These are phyloP conservation scores for Cyclotella atomus DNA, from an alignment of 108 stramenopile species.

Conservation along the genomic window DNA sequence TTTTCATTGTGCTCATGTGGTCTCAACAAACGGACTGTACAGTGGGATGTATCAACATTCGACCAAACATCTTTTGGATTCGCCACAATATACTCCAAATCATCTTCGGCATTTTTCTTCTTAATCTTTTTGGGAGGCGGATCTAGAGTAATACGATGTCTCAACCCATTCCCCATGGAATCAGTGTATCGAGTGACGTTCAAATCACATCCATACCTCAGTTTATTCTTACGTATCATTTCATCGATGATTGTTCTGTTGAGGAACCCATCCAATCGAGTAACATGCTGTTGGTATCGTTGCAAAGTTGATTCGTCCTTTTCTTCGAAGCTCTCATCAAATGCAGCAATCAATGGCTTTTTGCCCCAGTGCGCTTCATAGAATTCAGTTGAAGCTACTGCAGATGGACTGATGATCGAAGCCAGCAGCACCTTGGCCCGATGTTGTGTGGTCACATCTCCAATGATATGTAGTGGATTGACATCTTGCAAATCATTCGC, in stretches of 20 bases:
- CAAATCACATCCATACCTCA: slow-evolving; percentile 89
- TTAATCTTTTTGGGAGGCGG: slow-evolving; percentile 44
- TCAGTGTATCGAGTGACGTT: slow-evolving; percentile 91
- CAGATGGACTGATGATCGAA: slow-evolving; percentile 65
- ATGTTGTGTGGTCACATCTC: slow-evolving; percentile 51
- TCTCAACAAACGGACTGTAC: slow-evolving; percentile 91
- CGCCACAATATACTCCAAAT: slow-evolving; percentile 59
- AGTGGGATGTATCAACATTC: slow-evolving; percentile 76
- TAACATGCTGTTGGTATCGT: slow-evolving; percentile 19
- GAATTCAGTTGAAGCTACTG: slow-evolving; percentile 65
- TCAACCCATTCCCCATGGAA: slow-evolving; percentile 72
- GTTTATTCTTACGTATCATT: slow-evolving; percentile 56
- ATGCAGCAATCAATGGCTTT: slow-evolving; percentile 71
- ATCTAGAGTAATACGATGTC: slow-evolving; percentile 78
- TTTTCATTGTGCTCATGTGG: slow-evolving; percentile 90
- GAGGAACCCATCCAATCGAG: slow-evolving; percentile 67
- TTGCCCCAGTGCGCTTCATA: slow-evolving; percentile 85
- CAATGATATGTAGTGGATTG: slow-evolving; percentile 6
- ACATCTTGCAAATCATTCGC: slow-evolving; percentile 12
- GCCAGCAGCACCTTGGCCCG: slow-evolving; percentile 69
- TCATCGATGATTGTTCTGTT: slow-evolving; percentile 58
- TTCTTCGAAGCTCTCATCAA: slow-evolving; percentile 20
- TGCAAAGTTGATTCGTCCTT: not conserved
- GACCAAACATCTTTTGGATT: slow-evolving; percentile 80
- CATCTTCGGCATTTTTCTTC: slow-evolving; percentile 35